A percentile compares a stretch with the other conserved stretches of the same genome.
These are phyloP conservation scores for Lactarius vividus DNA, from an alignment of 768 basidiomycete species.

Conservation along the genomic window DNA sequence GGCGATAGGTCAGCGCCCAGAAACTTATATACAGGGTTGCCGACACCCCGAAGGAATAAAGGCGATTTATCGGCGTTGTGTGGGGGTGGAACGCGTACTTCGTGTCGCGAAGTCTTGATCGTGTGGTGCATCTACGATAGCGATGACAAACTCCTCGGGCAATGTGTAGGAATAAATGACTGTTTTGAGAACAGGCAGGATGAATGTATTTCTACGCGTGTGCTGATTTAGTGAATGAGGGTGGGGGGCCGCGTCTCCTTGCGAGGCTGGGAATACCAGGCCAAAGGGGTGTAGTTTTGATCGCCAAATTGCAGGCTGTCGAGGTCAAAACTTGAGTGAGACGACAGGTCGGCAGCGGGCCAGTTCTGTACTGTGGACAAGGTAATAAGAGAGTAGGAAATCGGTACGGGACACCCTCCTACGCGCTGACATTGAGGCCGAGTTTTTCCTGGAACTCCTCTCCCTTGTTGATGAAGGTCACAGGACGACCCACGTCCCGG, in stretches of 20 bases:
- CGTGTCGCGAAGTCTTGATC: neutral
- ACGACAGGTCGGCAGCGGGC: too few relatives aligned
- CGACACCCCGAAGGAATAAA: slow-evolving; percentile 20
- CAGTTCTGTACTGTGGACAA: neutral
- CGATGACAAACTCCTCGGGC: neutral
- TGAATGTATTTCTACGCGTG: neutral
- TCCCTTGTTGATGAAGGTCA: neutral
- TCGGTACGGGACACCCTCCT: neutral
- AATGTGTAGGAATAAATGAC: neutral
- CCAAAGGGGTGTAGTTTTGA: neutral
- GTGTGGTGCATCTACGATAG: neutral
- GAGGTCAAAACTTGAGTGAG: neutral
- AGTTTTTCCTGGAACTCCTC: neutral
- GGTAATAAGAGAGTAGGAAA: neutral
- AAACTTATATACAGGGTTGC: slow-evolving; percentile 22
- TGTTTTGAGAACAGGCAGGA: neutral
- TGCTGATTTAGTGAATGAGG: neutral
- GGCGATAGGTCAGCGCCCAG: slow-evolving; percentile 19
- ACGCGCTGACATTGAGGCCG: neutral
- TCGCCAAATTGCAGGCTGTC: neutral
- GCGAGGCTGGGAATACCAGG: neutral
- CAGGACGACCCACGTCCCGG: neutral
- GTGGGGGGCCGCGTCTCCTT: neutral
- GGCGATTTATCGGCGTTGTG: neutral
- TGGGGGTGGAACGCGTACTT: neutral